phyloP scores from a whole-genome alignment of 2,329 filamentous ascomycete genomes.

The Sporothrix pseudoabietina region DNA sequence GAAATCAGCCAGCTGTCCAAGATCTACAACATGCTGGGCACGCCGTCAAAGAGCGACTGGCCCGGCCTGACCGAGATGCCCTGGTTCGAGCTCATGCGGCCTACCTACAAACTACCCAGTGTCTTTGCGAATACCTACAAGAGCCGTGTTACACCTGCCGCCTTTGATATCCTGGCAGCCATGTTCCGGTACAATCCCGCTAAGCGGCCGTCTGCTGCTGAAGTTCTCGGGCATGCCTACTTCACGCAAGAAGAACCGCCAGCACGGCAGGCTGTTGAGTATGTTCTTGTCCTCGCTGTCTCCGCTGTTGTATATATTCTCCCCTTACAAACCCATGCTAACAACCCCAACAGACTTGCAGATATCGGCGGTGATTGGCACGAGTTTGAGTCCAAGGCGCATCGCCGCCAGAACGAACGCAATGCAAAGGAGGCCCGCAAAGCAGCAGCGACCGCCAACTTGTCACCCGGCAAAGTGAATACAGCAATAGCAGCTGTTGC shows the following conservation, averaged over 20 bases:
- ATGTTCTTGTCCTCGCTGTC: constrained; percentile 45
- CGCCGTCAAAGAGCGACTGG: constrained; percentile 83
- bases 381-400: constrained; percentile 94
- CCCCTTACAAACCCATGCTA: background rate
- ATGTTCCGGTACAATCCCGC: constrained; percentile 92
- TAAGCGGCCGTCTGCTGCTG: constrained; percentile 77
- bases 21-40: constrained; percentile 91
- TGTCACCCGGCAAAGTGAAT: background rate
- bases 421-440: constrained; percentile 57
- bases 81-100: constrained; percentile 91
- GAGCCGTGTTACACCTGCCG: constrained; percentile 73
- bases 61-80: constrained; percentile 89
- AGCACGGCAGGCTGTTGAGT: constrained; percentile 79
- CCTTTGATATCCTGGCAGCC: constrained; percentile 75
- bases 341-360: constrained; percentile 59
- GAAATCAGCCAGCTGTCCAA: constrained; percentile 96
- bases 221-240: constrained; percentile 85
- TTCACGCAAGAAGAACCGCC: constrained; percentile 80
- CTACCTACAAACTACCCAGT: constrained; percentile 69
- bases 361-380: constrained; percentile 94
- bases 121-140: constrained; percentile 83
- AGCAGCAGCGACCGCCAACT: constrained; percentile 33
- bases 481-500: background rate
- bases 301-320: no score
- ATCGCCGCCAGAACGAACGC: constrained; percentile 84